Evolutionary conservation across 495 filamentous ascomycete genomes (phyloP), one percentile per base, ranked within the genome.

Genomic region (Xylaria bambusicola): DNA sequence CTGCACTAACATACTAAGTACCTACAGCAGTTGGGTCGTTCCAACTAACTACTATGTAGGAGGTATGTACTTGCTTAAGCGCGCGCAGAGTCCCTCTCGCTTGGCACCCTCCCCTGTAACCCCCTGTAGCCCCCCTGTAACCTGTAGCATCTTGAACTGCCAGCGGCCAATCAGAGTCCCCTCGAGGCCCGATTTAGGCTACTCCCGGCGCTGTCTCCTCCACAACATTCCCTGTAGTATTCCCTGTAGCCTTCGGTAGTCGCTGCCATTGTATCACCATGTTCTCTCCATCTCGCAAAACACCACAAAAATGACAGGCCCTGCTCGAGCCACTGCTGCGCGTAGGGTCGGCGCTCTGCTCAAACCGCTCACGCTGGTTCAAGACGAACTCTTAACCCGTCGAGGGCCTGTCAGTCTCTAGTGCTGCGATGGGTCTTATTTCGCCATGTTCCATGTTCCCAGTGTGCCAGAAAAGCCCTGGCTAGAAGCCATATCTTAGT

Each of bases 311-410:
- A 49, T 44, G 12, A 35, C 33, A 9, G 29, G 20, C 29, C 17
- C 36, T 33, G 31, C 42, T 47, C 35, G 42, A 48, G 48, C 61
- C 20, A 61, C 56, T 63, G 62, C 61, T 59, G 49, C 49, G 53
- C 54, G 62, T 65, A 40, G 58, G n/a, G n/a, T n/a, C n/a, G n/a
- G 41, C 50, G 49, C 52, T 40, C 26, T 42, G 57, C 46, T 52
- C 56, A 65, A 62, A 67, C 60, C 21, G 52, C 44, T 51, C 53
- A 57, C 40, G 49, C 60, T 54, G 46, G 50, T 36, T 0, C 23
- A 29, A 36, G 45, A 57, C 57, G 53, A 53, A 63, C 61, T 69
- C 44, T 54, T 52, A 27, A 18, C 67, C 67, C 64, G 59, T 67
- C 62, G 50, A 62, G 23, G 53, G 52, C 23, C 53, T 44, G n/a